These are phyloP conservation scores for Hebeloma cylindrosporum DNA, from an alignment of 768 basidiomycete species.

Conservation along the genomic window DNA sequence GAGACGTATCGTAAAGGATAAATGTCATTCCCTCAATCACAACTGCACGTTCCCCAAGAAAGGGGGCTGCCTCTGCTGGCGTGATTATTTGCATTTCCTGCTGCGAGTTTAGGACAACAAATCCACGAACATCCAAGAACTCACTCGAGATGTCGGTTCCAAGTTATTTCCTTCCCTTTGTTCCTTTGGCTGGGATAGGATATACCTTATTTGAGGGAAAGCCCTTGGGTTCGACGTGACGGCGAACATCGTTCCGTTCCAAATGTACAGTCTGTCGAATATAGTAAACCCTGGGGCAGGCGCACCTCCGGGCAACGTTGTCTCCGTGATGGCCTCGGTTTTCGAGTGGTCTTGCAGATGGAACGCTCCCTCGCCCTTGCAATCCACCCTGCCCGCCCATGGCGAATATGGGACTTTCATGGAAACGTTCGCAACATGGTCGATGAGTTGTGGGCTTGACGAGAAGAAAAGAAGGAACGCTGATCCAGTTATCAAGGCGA, in stretches of 20 bases:
- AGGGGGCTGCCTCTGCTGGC: slow-evolving; percentile 16
- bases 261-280: slow-evolving; percentile 71
- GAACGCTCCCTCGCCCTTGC: too few species aligned
- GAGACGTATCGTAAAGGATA: slow-evolving; percentile 24
- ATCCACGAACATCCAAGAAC: slow-evolving; percentile 4
- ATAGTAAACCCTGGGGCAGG: slow-evolving; percentile 73
- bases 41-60: slow-evolving; percentile 22
- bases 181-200: slow-evolving; percentile 34
- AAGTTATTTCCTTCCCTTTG: slow-evolving; percentile 18
- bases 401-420: too few species aligned
- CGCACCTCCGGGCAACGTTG: slow-evolving; percentile 32
- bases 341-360: too few species aligned
- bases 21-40: slow-evolving; percentile 21
- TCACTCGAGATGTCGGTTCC: slow-evolving; percentile 33
- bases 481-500: too few species aligned
- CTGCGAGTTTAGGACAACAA: background rate
- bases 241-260: slow-evolving; percentile 69
- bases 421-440: too few species aligned
- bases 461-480: too few species aligned
- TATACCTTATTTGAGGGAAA: slow-evolving; percentile 46
- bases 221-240: slow-evolving; percentile 41
- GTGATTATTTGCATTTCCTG: slow-evolving; percentile 28
- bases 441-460: too few species aligned
- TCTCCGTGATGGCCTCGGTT: too few species aligned
- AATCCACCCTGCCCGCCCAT: too few species aligned